Base-by-base conservation (phyloP, 1,284 basidiomycete species). In the Trichosporon faecale region DNA sequence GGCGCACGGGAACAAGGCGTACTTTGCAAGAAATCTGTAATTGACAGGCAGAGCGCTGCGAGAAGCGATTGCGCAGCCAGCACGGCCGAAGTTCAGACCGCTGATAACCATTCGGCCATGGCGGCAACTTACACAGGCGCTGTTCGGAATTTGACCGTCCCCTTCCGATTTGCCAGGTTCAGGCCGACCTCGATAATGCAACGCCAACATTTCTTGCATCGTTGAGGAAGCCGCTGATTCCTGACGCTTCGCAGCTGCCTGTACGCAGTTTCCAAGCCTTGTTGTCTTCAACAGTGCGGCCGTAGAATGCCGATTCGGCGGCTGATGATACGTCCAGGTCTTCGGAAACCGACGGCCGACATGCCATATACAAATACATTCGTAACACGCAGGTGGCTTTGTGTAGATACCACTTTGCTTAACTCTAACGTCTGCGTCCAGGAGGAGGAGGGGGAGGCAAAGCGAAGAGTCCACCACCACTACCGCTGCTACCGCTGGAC, bases 381-480 rank as follows among this genome's bases (percentile, higher is more conserved):
- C 23, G 29, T 21, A 14, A 29, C 57, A 61, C 11, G 18, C 14
- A 1, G 11, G 14, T 11, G 55, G 12, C 11, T 6, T 29, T 7
- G 27, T 57, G 12, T 57, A 25, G 4, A 18, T 29, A 21, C 6
- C 55, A 16, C 16, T 3, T 21, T 14, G 25, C 27, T 55, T 27
- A 8, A 3, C 40, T 55, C 57, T 66, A 69, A 31, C 66, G 66
- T 8, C 66, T 25, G 18, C 70, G 70, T 14, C 80, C 80, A 29
- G 80, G 78, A n/a, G 80, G 81, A 12, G 81, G 81, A 8, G 81
- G 81, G 4, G 81, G 81, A 2, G 80, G 79, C 29, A 82, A 67
- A 16, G 76, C 68, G 71, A 81, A 81, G 70, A 80, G 64, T 7
- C 80, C 66, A 7, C 61, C 65, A 11, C 68, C 61, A 27, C 74